Evolutionary conservation across 2,329 filamentous ascomycete genomes (phyloP).

Genomic region (Sporothrix euskadiensis): DNA sequence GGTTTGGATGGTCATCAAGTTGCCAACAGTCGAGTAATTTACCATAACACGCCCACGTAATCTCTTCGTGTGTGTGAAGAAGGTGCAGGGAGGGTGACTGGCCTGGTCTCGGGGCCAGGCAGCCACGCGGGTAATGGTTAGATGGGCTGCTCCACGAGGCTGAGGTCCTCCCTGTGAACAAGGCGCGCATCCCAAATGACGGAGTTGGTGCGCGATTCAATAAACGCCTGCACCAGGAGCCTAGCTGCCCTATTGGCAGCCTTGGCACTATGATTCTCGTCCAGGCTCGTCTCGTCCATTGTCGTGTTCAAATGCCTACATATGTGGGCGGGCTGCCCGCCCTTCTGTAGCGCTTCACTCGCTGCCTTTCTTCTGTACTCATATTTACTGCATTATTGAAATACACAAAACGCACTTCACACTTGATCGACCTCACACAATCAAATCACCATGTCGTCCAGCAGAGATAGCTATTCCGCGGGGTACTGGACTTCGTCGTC

Average conservation of each 20-base stretch:
- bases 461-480: background rate
- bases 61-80: background rate
- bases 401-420: background rate
- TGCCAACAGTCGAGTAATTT: background rate
- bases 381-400: background rate
- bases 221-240: background rate
- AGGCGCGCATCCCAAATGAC: background rate
- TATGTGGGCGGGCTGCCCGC: background rate
- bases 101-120: background rate
- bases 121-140: background rate
- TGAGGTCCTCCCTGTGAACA: background rate
- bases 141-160: background rate
- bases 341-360: background rate
- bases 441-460: background rate
- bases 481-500: background rate
- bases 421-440: background rate
- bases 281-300: background rate
- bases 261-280: background rate
- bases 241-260: background rate
- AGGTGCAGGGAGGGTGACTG: background rate
- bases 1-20: background rate
- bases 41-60: background rate
- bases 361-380: background rate
- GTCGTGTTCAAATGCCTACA: background rate
- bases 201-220: background rate